A percentile compares a stretch with the other conserved stretches of the same genome.
phyloP scores from a whole-genome alignment of 2,329 filamentous ascomycete species.

The Microsporum audouinii region DNA sequence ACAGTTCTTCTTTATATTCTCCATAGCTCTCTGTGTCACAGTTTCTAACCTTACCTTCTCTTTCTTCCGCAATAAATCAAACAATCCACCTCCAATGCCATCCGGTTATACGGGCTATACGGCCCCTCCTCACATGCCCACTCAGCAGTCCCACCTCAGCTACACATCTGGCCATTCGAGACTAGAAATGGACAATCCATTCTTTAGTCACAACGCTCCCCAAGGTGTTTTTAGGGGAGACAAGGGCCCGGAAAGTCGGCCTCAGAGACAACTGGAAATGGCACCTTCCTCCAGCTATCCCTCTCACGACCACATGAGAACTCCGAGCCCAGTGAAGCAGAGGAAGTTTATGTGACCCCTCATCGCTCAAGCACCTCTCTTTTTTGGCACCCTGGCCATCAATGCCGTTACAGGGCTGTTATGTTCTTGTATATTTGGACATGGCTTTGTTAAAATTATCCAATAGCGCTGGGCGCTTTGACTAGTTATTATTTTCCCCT shows the following conservation, averaged over 20 bases:
- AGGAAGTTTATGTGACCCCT: slow-evolving; percentile 15
- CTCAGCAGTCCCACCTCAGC: slow-evolving; percentile 20
- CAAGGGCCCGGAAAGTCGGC: slow-evolving; percentile 19
- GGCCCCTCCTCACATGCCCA: slow-evolving; percentile 12
- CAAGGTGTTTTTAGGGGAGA: not conserved
- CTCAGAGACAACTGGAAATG: slow-evolving; percentile 22
- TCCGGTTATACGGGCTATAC: slow-evolving; percentile 20
- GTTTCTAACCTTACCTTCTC: slow-evolving; percentile 51
- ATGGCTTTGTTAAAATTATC: not conserved
- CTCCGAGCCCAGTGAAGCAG: slow-evolving; percentile 28
- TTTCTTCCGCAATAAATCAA: slow-evolving; percentile 38
- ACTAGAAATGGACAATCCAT: slow-evolving; percentile 12
- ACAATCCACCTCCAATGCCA: slow-evolving; percentile 26
- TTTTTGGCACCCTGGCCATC: not conserved
- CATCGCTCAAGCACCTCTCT: not conserved
- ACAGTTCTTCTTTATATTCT: slow-evolving; percentile 30
- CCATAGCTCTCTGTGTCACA: slow-evolving; percentile 40
- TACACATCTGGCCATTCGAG: slow-evolving; percentile 20
- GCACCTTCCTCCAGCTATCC: slow-evolving; percentile 22
- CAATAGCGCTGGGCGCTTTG: not conserved
- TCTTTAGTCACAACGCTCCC: slow-evolving; percentile 11
- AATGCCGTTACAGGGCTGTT: not conserved
- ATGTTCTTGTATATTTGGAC: not conserved
- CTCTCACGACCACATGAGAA: slow-evolving; percentile 25
- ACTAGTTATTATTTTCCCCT: not conserved